A percentile compares a stretch with the other conserved stretches of the same genome.
phyloP scores from a whole-genome alignment of 352 stramenopile species.

The Pythium pyrilobum region DNA sequence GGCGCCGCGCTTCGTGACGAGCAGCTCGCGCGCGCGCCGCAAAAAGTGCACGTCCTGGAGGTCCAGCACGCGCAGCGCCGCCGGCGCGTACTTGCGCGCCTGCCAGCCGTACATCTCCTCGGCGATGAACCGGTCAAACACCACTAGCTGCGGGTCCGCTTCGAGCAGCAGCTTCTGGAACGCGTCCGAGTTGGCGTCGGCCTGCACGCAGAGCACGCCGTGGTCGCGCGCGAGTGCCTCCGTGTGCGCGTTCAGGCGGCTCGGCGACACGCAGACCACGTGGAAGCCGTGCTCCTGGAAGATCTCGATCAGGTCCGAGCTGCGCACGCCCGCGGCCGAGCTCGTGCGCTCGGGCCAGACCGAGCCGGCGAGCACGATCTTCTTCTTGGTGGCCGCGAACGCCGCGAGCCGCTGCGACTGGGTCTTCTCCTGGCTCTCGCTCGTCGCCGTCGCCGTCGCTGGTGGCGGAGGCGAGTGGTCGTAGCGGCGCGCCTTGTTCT shows the following conservation, averaged over 20 bases:
- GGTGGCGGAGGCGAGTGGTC: neutral
- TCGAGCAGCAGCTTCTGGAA: slow-evolving; percentile 65
- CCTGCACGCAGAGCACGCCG: slow-evolving; percentile 56
- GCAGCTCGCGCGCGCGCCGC: slow-evolving; percentile 67
- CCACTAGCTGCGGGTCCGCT: slow-evolving; percentile 52
- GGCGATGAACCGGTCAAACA: slow-evolving; percentile 81
- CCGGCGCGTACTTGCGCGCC: slow-evolving; percentile 61
- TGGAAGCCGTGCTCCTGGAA: slow-evolving; percentile 58
- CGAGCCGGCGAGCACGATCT: slow-evolving; percentile 57
- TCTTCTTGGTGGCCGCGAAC: slow-evolving; percentile 58
- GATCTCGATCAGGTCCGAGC: slow-evolving; percentile 64
- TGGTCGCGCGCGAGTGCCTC: slow-evolving; percentile 32
- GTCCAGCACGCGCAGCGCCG: slow-evolving; percentile 85
- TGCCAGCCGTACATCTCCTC: slow-evolving; percentile 88
- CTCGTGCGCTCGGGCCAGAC: slow-evolving; percentile 87
- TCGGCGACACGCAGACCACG: slow-evolving; percentile 75
- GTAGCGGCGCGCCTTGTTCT: slow-evolving; percentile 34
- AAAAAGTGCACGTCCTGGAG: slow-evolving; percentile 94
- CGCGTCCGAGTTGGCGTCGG: slow-evolving; percentile 60
- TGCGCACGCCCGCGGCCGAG: slow-evolving; percentile 85
- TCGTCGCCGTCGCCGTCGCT: neutral
- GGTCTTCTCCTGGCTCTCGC: neutral
- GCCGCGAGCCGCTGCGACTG: slow-evolving; percentile 28
- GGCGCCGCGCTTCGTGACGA: slow-evolving; percentile 56
- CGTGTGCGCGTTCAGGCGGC: slow-evolving; percentile 70